Evolutionary conservation across 2,329 filamentous ascomycete genomes (phyloP).

Genomic region (Chrysosporium keratinophilum): DNA sequence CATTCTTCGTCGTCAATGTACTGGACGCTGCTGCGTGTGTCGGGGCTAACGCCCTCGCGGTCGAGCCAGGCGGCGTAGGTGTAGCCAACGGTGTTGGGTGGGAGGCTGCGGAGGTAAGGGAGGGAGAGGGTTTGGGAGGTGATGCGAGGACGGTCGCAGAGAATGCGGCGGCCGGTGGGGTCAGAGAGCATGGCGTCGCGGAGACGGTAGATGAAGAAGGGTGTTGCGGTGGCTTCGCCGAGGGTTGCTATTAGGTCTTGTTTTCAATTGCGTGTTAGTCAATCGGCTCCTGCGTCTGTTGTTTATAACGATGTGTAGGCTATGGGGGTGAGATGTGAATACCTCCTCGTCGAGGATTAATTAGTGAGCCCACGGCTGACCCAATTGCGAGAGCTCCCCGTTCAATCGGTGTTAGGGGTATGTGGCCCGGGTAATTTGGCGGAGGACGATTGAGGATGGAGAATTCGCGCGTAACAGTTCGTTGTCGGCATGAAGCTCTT

Average conservation of each 20-base stretch:
- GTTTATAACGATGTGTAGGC: no score
- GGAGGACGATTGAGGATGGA: constrained; percentile 75
- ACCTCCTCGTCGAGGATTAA: constrained; percentile 74
- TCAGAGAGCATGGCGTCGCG: constrained; percentile 81
- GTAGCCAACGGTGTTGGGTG: constrained; percentile 63
- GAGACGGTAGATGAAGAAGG: constrained; percentile 88
- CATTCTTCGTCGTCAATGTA: constrained; percentile 95
- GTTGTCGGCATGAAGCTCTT: constrained; percentile 1
- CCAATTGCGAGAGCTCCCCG: constrained; percentile 58
- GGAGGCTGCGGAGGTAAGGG: constrained; percentile 59
- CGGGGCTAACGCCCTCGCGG: constrained; percentile 81
- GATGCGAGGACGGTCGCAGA: constrained; percentile 80
- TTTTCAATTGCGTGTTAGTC: not conserved
- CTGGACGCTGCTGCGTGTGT: constrained; percentile 69
- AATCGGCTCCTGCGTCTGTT: no score
- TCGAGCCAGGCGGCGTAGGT: constrained; percentile 89
- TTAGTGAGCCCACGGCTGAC: constrained; percentile 49
- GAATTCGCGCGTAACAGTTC: constrained; percentile 45
- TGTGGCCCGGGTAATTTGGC: constrained; percentile 84
- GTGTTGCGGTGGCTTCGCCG: constrained; percentile 89
- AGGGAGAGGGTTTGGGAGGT: constrained; percentile 62
- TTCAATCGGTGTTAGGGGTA: constrained; percentile 72
- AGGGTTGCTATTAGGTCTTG: constrained; percentile 83
- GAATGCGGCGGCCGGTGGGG: constrained; percentile 77
- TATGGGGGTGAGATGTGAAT: constrained; percentile 17